phyloP scores from a whole-genome alignment of 2,329 filamentous ascomycete species.

The Dissoconium aciculare region DNA sequence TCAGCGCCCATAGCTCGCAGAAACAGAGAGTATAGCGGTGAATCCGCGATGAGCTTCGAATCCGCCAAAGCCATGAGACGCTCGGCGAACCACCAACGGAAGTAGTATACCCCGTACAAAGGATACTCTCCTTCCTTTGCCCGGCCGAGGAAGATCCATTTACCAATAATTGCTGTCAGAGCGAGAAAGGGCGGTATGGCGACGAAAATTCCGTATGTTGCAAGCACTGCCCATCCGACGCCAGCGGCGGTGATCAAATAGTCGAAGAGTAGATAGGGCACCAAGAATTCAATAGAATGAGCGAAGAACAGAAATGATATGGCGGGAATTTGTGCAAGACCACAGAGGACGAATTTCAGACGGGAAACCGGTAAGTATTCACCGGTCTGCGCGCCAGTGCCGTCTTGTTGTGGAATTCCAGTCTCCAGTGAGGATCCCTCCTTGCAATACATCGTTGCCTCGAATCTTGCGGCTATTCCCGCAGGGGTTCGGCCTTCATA shows the following conservation, averaged over 20 bases:
- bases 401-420: slow-evolving; percentile 2
- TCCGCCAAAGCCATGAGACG: slow-evolving; percentile 11
- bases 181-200: slow-evolving; percentile 6
- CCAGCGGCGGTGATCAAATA: slow-evolving; percentile 5
- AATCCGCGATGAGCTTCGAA: slow-evolving; percentile 13
- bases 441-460: too few species aligned
- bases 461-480: slow-evolving; percentile 11
- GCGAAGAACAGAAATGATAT: slow-evolving; percentile 15
- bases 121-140: slow-evolving; percentile 39
- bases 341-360: slow-evolving; percentile 12
- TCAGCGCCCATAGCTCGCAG: slow-evolving; percentile 14
- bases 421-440: too few species aligned
- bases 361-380: slow-evolving; percentile 9
- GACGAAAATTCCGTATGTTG: slow-evolving; percentile 13
- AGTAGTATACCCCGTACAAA: slow-evolving; percentile 44
- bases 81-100: slow-evolving; percentile 39
- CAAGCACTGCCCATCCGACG: slow-evolving; percentile 10
- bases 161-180: slow-evolving; percentile 33
- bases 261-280: slow-evolving; percentile 15
- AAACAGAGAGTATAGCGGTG: slow-evolving; percentile 10
- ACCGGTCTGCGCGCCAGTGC: slow-evolving; percentile 13
- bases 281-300: slow-evolving; percentile 14
- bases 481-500: slow-evolving; percentile 15
- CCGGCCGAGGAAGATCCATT: slow-evolving; percentile 41
- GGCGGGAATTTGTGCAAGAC: slow-evolving; percentile 12